Evolutionary conservation across 495 filamentous ascomycete species (phyloP).

Genomic region (Xylaria longipes): DNA sequence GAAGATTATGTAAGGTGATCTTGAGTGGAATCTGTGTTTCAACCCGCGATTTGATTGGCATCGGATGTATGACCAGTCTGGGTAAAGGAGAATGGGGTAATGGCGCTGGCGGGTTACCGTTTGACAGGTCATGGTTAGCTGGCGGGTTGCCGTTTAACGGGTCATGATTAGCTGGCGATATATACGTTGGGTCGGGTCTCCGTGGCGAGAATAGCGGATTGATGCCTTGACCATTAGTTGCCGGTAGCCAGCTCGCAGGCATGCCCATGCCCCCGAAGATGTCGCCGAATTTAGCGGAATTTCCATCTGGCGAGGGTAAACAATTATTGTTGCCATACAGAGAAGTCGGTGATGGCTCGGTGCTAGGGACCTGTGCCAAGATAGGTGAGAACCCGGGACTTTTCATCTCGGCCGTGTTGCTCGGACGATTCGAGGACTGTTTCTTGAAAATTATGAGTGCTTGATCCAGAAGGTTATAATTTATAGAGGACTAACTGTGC

Average conservation of each 20-base stretch:
- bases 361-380: constrained; percentile 50
- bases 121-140: constrained; percentile 24
- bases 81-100: constrained; percentile 27
- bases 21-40: constrained; percentile 92
- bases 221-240: constrained; percentile 15
- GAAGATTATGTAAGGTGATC: constrained; percentile 74
- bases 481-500: constrained; percentile 38
- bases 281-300: constrained; percentile 26
- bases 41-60: constrained; percentile 83
- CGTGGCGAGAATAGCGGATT: constrained; percentile 10
- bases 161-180: constrained; percentile 25
- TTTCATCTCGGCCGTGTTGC: constrained; percentile 45
- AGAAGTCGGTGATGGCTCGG: constrained; percentile 53
- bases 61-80: constrained; percentile 61
- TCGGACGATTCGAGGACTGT: constrained; percentile 45
- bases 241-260: constrained; percentile 29
- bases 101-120: constrained; percentile 26
- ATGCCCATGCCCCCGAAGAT: constrained; percentile 26
- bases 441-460: constrained; percentile 40
- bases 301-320: constrained; percentile 59
- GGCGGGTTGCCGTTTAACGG: constrained; percentile 26
- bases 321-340: constrained; percentile 53
- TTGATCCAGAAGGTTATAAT: not conserved
- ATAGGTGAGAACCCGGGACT: constrained; percentile 57
- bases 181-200: constrained; percentile 27